phyloP scores from a whole-genome alignment of 805 yeast species.

The Lachancea kluyveri region DNA sequence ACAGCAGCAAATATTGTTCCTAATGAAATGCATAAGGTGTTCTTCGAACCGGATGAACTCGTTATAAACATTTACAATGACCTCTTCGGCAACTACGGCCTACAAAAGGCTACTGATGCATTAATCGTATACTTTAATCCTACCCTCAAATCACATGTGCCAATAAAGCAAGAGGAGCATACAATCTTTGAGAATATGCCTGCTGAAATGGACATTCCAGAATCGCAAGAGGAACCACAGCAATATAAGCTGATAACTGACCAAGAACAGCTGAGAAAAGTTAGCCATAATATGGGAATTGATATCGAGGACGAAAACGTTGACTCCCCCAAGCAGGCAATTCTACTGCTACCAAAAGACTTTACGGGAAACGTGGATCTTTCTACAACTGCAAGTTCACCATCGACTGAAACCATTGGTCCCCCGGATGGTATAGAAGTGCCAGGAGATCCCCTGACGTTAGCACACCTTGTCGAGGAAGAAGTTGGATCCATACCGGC shows the following conservation, averaged over 20 bases:
- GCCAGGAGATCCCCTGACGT: not conserved
- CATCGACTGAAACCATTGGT: not conserved
- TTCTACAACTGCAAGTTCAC: not conserved
- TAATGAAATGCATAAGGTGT: constrained; percentile 6
- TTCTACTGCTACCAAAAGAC: constrained; percentile 25
- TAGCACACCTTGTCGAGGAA: constrained; percentile 19
- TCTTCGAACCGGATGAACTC: constrained; percentile 27
- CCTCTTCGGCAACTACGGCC: constrained; percentile 21
- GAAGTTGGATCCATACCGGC: constrained; percentile 21
- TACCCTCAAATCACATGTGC: constrained; percentile 1
- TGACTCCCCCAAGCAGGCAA: constrained; percentile 23
- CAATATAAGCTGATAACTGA: constrained; percentile 19
- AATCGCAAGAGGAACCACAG: constrained; percentile 9
- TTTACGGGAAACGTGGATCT: constrained; percentile 16
- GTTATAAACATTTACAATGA: constrained; percentile 20
- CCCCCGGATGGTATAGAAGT: not conserved
- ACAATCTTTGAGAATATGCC: constrained; percentile 1
- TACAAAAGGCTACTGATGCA: constrained; percentile 23
- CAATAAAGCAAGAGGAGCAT: not conserved
- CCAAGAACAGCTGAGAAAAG: constrained; percentile 20
- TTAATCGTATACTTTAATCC: constrained; percentile 17
- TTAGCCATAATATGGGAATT: constrained; percentile 11
- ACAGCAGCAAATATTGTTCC: no score
- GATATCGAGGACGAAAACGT: constrained; percentile 10
- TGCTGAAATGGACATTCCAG: constrained; percentile 3